phyloP scores from a whole-genome alignment of 192 early-diverging fungal genomes.

The Coemansia interrupta region DNA sequence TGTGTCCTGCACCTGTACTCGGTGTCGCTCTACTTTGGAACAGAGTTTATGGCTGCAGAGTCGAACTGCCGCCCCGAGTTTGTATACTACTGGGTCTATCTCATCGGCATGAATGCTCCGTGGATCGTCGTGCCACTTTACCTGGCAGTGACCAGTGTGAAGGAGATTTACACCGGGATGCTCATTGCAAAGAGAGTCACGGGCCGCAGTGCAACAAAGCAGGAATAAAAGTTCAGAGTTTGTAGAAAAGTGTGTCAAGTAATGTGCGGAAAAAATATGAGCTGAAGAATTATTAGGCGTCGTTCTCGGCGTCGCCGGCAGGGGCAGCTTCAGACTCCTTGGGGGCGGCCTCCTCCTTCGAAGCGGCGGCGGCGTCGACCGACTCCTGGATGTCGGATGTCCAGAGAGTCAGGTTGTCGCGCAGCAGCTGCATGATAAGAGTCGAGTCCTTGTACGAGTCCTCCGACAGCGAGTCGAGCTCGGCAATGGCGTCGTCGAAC shows the following conservation, averaged over 20 bases:
- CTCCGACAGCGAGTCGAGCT: conserved; percentile 96
- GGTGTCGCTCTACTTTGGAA: conserved; percentile 60
- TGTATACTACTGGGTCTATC: conserved; percentile 65
- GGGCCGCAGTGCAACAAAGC: neutral
- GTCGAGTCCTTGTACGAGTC: conserved; percentile 99
- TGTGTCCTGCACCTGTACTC: conserved; percentile 64
- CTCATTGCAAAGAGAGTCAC: neutral
- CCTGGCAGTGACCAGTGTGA: conserved; percentile 26
- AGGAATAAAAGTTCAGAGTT: neutral
- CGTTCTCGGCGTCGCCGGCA: conserved; percentile 13
- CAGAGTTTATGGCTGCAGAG: conserved; percentile 53
- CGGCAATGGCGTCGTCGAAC: conserved; percentile 98
- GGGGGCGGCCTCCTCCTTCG: conserved; percentile 21
- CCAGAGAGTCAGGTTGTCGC: conserved; percentile 99
- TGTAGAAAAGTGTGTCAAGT: neutral
- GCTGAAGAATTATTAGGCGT: conserved; percentile 13
- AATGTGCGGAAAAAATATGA: conserved; percentile 7
- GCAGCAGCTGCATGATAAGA: conserved; percentile 98
- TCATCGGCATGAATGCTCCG: conserved; percentile 58
- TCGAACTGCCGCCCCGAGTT: conserved; percentile 55
- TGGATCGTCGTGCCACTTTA: conserved; percentile 62
- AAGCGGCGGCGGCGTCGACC: conserved; percentile 18
- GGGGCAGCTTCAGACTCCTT: conserved; percentile 22
- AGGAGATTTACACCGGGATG: conserved; percentile 16
- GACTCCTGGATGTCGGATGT: conserved; percentile 81